A percentile compares a stretch with the other conserved stretches of the same genome.
Evolutionary conservation across 2,329 filamentous ascomycete species (phyloP).

Genomic region (Ophiostoma quercus): DNA sequence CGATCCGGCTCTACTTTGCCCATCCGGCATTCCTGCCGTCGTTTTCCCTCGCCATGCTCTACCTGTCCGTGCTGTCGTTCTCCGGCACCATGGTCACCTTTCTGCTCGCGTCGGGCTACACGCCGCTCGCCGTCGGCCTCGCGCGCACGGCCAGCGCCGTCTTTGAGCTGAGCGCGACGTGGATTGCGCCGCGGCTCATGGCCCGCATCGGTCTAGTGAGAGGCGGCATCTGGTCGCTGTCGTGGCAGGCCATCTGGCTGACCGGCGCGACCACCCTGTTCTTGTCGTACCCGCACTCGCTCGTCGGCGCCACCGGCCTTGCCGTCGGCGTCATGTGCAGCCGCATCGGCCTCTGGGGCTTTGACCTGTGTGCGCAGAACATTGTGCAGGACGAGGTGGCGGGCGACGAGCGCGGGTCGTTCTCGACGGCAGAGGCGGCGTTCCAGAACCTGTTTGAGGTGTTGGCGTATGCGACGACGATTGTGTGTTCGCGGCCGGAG

Average conservation of each 20-base stretch:
- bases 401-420: conserved; percentile 55
- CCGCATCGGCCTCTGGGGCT: conserved; percentile 57
- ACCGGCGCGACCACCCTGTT: conserved; percentile 43
- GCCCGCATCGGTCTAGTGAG: conserved; percentile 52
- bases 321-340: conserved; percentile 50
- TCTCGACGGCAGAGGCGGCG: conserved; percentile 63
- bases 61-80: conserved; percentile 57
- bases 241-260: conserved; percentile 59
- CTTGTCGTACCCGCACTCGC: conserved; percentile 31
- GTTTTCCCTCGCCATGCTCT: conserved; percentile 54
- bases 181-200: conserved; percentile 54
- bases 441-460: conserved; percentile 68
- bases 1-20: conserved; percentile 43
- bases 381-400: conserved; percentile 59
- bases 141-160: conserved; percentile 49
- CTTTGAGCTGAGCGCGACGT: conserved; percentile 58
- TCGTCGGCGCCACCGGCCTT: conserved; percentile 44
- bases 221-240: conserved; percentile 65
- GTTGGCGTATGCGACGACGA: conserved; percentile 59
- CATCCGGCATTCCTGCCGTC: conserved; percentile 58
- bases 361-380: conserved; percentile 55
- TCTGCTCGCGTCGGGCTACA: conserved; percentile 51
- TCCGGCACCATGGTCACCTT: conserved; percentile 61
- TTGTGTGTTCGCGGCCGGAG: conserved; percentile 56
- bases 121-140: conserved; percentile 46